These are phyloP conservation scores for Rheum nobile DNA, from an alignment of 148 eudicot genomes.

Conservation along the genomic window DNA sequence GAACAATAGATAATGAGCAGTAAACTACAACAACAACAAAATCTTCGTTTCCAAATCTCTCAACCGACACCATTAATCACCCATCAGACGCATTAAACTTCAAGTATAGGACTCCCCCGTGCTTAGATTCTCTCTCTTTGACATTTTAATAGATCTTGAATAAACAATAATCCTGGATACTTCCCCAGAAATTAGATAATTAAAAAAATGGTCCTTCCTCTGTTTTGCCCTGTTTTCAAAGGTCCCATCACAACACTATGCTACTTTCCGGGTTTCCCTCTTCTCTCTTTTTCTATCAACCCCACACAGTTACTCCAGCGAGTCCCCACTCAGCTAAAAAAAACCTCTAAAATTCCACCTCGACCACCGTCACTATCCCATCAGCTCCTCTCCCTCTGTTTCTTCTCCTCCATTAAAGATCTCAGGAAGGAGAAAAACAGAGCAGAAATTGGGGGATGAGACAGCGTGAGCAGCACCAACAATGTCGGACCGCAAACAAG, in stretches of 20 bases:
- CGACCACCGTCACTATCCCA: neutral
- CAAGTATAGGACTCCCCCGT: neutral
- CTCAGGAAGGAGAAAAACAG: neutral
- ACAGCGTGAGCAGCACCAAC: neutral
- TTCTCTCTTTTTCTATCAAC: neutral
- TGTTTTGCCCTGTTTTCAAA: neutral
- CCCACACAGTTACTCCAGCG: neutral
- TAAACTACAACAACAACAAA: neutral
- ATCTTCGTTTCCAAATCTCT: conserved; percentile 1
- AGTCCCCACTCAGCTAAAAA: neutral
- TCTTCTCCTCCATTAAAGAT: neutral
- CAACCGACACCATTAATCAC: conserved; percentile 7
- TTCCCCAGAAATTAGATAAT: neutral
- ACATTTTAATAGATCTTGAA: neutral
- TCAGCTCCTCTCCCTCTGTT: neutral
- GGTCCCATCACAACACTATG: neutral
- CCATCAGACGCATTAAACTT: neutral
- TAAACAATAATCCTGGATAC: neutral
- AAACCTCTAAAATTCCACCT: neutral
- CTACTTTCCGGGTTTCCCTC: neutral
- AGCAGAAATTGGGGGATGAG: neutral
- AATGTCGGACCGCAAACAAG: conserved; percentile 29
- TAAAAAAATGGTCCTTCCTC: neutral
- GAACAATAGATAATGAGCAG: neutral
- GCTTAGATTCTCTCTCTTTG: neutral